phyloP scores from a whole-genome alignment of 345 rosid species.

The Luvunga scandens region DNA sequence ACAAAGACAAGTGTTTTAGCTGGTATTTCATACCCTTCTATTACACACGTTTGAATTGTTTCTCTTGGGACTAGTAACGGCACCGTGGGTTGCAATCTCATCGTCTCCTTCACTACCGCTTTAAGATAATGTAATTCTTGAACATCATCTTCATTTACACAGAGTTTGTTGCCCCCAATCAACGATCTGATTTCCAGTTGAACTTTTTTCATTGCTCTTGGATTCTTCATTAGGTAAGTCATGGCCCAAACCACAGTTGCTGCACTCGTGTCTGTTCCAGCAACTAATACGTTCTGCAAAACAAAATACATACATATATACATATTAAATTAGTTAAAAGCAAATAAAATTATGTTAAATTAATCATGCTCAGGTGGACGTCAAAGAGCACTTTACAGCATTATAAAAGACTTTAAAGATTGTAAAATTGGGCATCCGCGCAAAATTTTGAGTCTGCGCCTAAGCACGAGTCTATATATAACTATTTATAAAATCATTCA shows the following conservation, averaged over 20 bases:
- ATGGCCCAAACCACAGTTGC: slow-evolving; percentile 29
- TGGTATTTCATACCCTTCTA: slow-evolving; percentile 24
- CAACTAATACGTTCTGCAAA: slow-evolving; percentile 26
- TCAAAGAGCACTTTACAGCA: too few relatives aligned
- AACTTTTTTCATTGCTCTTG: slow-evolving; percentile 25
- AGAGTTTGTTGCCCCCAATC: slow-evolving; percentile 7
- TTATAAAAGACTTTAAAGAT: too few relatives aligned
- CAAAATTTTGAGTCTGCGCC: too few relatives aligned
- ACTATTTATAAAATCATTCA: neutral
- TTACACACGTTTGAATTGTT: slow-evolving; percentile 6
- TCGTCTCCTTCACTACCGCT: slow-evolving; percentile 33
- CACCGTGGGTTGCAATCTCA: slow-evolving; percentile 27
- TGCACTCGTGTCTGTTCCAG: slow-evolving; percentile 27
- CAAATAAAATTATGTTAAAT: too few relatives aligned
- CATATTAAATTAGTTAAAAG: too few relatives aligned
- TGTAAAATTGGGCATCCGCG: too few relatives aligned
- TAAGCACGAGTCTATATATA: too few relatives aligned
- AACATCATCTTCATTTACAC: slow-evolving; percentile 26
- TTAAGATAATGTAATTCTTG: slow-evolving; percentile 21
- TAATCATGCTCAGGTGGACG: too few relatives aligned
- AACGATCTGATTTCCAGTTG: slow-evolving; percentile 22
- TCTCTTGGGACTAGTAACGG: slow-evolving; percentile 33
- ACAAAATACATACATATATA: neutral
- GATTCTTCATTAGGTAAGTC: slow-evolving; percentile 28
- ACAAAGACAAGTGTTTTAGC: slow-evolving; percentile 23